These are phyloP conservation scores for Phyllosticta citrichinensis DNA, from an alignment of 2,329 filamentous ascomycete genomes.

Conservation along the genomic window DNA sequence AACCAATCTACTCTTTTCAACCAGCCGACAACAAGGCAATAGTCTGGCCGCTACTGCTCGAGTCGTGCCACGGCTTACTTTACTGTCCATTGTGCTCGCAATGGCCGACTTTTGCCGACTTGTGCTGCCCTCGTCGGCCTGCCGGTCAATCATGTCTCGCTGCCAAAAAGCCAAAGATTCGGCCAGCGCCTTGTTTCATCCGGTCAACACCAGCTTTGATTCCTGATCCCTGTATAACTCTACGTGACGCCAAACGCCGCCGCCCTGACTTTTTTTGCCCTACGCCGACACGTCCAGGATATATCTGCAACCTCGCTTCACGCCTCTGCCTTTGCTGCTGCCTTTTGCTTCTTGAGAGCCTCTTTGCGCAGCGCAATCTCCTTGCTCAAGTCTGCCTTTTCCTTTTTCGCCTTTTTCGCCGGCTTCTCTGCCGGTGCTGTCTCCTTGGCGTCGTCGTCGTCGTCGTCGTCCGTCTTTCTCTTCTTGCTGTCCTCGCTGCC, in stretches of 20 bases:
- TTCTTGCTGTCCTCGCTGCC: slow-evolving; percentile 8
- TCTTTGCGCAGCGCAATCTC: slow-evolving; percentile 31
- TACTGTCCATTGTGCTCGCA: too few relatives aligned
- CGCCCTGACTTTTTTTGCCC: slow-evolving; percentile 1
- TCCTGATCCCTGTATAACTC: not conserved
- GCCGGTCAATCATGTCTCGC: not conserved
- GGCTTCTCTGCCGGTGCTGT: slow-evolving; percentile 19
- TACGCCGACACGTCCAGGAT: not conserved
- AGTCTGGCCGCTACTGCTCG: not conserved
- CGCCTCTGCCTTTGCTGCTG: slow-evolving; percentile 23
- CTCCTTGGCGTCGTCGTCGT: slow-evolving; percentile 16
- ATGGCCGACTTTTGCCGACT: not conserved
- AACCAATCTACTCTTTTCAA: not conserved
- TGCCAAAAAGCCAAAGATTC: not conserved
- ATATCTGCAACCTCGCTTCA: not conserved
- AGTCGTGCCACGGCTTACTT: not conserved
- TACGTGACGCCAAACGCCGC: slow-evolving; percentile 10
- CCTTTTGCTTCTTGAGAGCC: slow-evolving; percentile 41
- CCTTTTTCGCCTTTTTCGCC: slow-evolving; percentile 42
- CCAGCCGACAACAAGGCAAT: not conserved
- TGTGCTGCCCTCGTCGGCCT: not conserved
- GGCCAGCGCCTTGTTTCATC: not conserved
- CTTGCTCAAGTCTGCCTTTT: slow-evolving; percentile 12
- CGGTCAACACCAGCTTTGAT: not conserved
- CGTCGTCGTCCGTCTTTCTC: slow-evolving; percentile 7